These are phyloP conservation scores for Suillus alpinus DNA, from an alignment of 768 basidiomycete genomes.

Conservation along the genomic window DNA sequence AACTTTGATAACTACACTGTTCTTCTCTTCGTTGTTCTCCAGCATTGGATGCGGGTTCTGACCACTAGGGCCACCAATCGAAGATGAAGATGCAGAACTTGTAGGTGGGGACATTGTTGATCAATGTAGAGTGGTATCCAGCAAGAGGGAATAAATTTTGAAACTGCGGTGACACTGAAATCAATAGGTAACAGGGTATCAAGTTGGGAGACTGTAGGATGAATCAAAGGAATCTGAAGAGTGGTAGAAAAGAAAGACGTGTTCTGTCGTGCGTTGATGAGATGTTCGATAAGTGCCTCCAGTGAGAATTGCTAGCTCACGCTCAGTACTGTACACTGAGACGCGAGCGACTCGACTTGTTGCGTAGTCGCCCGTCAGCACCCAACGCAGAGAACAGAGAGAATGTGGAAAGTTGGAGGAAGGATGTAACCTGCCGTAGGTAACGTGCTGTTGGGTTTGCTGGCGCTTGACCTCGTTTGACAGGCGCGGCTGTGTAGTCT, in stretches of 20 bases:
- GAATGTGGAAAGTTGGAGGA: conserved; percentile 11
- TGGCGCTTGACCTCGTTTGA: conserved; percentile 19
- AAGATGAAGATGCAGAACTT: conserved; percentile 42
- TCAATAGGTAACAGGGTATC: conserved; percentile 22
- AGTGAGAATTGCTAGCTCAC: conserved; percentile 31
- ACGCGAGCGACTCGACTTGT: conserved; percentile 27
- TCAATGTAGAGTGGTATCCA: conserved; percentile 17
- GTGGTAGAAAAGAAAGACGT: conserved; percentile 37
- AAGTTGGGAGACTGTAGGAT: conserved; percentile 21
- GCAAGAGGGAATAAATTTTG: not conserved
- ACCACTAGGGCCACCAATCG: conserved; percentile 49
- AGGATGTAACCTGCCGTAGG: conserved; percentile 8
- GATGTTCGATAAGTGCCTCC: conserved; percentile 33
- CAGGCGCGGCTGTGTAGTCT: conserved; percentile 32
- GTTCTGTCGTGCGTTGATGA: conserved; percentile 30
- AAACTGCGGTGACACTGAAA: not conserved
- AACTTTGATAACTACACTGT: conserved; percentile 95
- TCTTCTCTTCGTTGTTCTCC: conserved; percentile 73
- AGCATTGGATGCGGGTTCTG: conserved; percentile 47
- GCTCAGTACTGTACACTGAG: conserved; percentile 25
- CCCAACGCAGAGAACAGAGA: conserved; percentile 31
- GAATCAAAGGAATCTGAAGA: conserved; percentile 30
- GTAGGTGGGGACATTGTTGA: conserved; percentile 48
- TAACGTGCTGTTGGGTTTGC: conserved; percentile 24
- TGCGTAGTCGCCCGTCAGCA: conserved; percentile 33